Base-by-base conservation (phyloP, 495 filamentous ascomycete genomes). In the Neurospora sp. region DNA sequence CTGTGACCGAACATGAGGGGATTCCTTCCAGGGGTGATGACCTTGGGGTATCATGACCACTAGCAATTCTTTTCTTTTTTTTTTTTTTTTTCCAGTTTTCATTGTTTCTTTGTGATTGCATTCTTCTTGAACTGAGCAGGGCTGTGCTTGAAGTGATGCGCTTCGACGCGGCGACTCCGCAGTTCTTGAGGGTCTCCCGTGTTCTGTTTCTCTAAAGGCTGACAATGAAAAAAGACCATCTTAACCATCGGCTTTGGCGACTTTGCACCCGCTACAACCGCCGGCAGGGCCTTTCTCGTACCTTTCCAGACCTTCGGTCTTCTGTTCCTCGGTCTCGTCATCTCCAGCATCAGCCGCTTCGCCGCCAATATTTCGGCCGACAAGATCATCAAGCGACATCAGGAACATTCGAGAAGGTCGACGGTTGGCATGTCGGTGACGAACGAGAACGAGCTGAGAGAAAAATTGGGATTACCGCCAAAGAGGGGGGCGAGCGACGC, bases 241-340 rank as follows among this genome's bases (percentile, higher is more conserved):
- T 84, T 94, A 12, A 95, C 93, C 0, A 85, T 95, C 38, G 93
- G 93, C 7, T 84, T 94, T 70, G 91, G 90, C 10, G 93, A 82
- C 84, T 74, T 89, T 81, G 75, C 81, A 78, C 39, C 91, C 85
- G 2, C 73, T 72, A 74, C 91, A 40, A 74, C 80, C 69, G 69
- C 70, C 41, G 76, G 87, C 84, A 18, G 86, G 83, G 72, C 83
- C 80, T 79, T 95, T 8, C 75, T 94, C 0, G 91, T 94, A 48
- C 90, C 91, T 0, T 95, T 88, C 74, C 90, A 92, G 3, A 85
- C 93, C 41, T 85, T 90, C n/a, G 92, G 92, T 10, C 91, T 94
- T 70, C 83, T 93, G 2, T 89, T 89, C 46, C 81, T 94, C 4
- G 92, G 92, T 86, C 83, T 95, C 5, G 89, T 94, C 69, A 87